Evolutionary conservation across 352 stramenopile species (phyloP), one percentile per base, ranked within the genome.

Genomic region (Saprolegnia diclina): DNA sequence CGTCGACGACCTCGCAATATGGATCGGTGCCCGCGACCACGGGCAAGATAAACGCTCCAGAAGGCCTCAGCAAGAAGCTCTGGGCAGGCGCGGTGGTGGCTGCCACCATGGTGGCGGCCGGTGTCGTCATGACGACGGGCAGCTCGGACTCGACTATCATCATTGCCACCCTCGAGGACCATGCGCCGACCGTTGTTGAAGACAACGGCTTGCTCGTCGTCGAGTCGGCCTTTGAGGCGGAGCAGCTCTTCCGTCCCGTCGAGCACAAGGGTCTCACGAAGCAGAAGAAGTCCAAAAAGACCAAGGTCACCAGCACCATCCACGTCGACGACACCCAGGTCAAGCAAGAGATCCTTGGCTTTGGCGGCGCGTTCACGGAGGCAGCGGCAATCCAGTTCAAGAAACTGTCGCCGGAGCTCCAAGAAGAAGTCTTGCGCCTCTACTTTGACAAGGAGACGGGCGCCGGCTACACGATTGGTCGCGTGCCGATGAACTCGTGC

Each of bases 291-390:
- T 57, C 50, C 6, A 21, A 32, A 4, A 76, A 50, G 19, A 29
- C 66, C n/a, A 35, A 38, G 19, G 54, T 62, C 1, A 26, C 48
- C 18, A 88, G 81, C 11, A 76, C 73, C 40, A 83, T 94, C 71
- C 13, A 37, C 0, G 76, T 94, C 26, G 82, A 94, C 57, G 71
- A 73, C 22, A 65, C 72, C 21, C 77, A 77, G 16, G 73, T 78
- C 59, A 91, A 77, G 73, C 86, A 94, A 72, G 79, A 89, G 70
- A 91, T 94, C 37, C 76, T 90, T 57, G 92, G 92, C 45, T 98
- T 98, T 75, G 89, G 92, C 22, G 92, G 91, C 18, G 91, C 92
- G 0, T 97, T 98, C 69, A 98, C 92, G 3, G 92, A 98, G 66
- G 84, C 89, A 16, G 78, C 91, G n/a, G 84, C 86, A 9, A 74